A percentile compares a stretch with the other conserved stretches of the same genome.
These are phyloP conservation scores for Ophiostoma quercus DNA, from an alignment of 2,329 filamentous ascomycete genomes.

Conservation along the genomic window DNA sequence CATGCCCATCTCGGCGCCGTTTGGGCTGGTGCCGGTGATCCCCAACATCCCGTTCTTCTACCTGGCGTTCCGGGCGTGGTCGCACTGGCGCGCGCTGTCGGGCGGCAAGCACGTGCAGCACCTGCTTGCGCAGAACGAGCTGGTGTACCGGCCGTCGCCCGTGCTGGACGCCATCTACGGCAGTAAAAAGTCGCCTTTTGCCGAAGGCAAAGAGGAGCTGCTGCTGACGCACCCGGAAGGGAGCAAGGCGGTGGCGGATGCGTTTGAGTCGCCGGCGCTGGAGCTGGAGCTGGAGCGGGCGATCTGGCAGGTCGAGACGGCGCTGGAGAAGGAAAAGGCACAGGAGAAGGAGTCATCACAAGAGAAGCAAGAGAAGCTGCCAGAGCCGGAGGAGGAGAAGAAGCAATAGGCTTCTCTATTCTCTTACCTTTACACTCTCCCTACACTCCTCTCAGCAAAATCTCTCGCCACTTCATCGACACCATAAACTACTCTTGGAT, in stretches of 20 bases:
- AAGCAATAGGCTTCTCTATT: background rate
- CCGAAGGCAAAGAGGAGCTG: constrained; percentile 40
- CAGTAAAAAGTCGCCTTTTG: constrained; percentile 29
- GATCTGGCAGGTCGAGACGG: constrained; percentile 63
- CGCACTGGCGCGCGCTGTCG: constrained; percentile 78
- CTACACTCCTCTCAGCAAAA: background rate
- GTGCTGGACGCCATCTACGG: constrained; percentile 70
- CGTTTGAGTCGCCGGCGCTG: constrained; percentile 63
- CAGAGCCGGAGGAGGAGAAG: background rate
- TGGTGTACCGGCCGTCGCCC: constrained; percentile 60
- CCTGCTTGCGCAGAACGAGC: constrained; percentile 66
- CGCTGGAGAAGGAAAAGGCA: constrained; percentile 38
- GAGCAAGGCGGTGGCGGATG: constrained; percentile 38
- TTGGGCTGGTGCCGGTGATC: constrained; percentile 81
- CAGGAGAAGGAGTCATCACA: constrained; percentile 18
- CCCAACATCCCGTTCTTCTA: constrained; percentile 98
- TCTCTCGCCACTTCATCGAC: background rate
- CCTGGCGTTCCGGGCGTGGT: constrained; percentile 83
- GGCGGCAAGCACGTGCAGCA: constrained; percentile 83
- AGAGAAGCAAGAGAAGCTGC: background rate
- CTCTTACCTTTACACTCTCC: no score
- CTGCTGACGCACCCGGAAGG: constrained; percentile 34
- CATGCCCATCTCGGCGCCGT: constrained; percentile 77
- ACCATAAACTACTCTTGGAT: background rate
- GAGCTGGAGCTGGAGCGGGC: constrained; percentile 69